Evolutionary conservation across 805 yeast species (phyloP), one percentile per base, ranked within the genome.

Genomic region (Lachancea meyersii): DNA sequence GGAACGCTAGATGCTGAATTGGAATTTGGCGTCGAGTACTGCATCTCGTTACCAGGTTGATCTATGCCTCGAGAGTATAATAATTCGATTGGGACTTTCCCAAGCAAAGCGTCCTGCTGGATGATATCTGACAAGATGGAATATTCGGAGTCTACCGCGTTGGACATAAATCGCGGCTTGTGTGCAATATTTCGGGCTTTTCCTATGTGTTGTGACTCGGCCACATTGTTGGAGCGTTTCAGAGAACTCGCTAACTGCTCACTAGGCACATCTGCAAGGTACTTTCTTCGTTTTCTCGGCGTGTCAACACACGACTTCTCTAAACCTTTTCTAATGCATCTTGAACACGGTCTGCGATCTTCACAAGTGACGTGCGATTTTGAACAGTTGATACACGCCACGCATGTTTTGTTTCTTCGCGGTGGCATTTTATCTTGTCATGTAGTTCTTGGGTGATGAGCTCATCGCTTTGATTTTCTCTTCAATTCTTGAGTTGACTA

Each of bases 311-410:
- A 91, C 0, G 85, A 70, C 13, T 68, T 74, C 1, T 72, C 74
- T 13, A 87, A 64, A 0, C 89, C 91, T 54, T 87, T 71, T 22
- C 70, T 70, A 3, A 82, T 60, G 61, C 98, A 91, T 38, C 96
- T 63, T 42, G 73, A 72, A 55, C 98, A 91, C 0, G 95, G 95
- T 30, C 95, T 76, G 58, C 62, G 60, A 20, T 80, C 76, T 53
- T 89, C 96, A 62, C 98, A 91, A 0, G 97, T 86, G 71, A 89
- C 77, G 61, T 91, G 98, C 2, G 95, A 85, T 53, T 79, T 77
- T 47, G 89, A 88, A 58, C 98, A 91, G 64, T 89, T 93, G 31
- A 77, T 76, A 53, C 98, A 91, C 4, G 98, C 97, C 44, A 95
- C 71, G 6, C 80, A 71, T 0, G 93, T 89, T 58, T 89, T 89